Evolutionary conservation across 176 grass and related monocot species (phyloP).

Genomic region (Eleusine indica): DNA sequence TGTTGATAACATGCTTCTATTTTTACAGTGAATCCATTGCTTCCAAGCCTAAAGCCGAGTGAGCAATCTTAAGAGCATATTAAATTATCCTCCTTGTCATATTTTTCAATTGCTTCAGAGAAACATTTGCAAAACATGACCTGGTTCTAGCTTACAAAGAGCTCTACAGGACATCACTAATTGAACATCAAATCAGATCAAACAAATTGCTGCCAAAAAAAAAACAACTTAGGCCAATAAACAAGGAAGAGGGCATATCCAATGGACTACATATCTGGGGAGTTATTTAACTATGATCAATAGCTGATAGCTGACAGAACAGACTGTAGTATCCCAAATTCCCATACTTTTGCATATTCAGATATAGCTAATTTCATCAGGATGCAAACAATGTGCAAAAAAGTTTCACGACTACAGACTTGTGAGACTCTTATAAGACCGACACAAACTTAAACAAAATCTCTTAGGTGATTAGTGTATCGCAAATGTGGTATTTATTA

Average conservation of each 20-base stretch:
- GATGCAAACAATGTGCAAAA: not conserved
- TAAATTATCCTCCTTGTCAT: too few relatives aligned
- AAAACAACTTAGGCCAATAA: not conserved
- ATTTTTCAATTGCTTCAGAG: too few relatives aligned
- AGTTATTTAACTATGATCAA: conserved; percentile 12
- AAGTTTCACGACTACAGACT: not conserved
- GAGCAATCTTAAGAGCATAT: too few relatives aligned
- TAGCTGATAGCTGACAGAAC: not conserved
- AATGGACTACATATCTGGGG: not conserved
- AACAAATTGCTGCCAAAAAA: not conserved
- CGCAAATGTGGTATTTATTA: not conserved
- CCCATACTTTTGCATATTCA: not conserved
- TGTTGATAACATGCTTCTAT: too few relatives aligned
- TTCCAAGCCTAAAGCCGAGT: too few relatives aligned
- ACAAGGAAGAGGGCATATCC: not conserved
- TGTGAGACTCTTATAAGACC: not conserved
- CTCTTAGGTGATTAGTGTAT: not conserved
- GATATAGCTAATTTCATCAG: not conserved
- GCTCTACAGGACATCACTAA: too few relatives aligned
- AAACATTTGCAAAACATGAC: too few relatives aligned
- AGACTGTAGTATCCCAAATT: not conserved
- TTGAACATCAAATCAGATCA: too few relatives aligned
- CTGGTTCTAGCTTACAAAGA: too few relatives aligned
- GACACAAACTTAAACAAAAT: not conserved
- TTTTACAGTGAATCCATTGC: too few relatives aligned